A percentile compares a stretch with the other conserved stretches of the same genome.
Evolutionary conservation across 139 green algal genomes (phyloP).

Genomic region (Mesotaenium endlicherianum): DNA sequence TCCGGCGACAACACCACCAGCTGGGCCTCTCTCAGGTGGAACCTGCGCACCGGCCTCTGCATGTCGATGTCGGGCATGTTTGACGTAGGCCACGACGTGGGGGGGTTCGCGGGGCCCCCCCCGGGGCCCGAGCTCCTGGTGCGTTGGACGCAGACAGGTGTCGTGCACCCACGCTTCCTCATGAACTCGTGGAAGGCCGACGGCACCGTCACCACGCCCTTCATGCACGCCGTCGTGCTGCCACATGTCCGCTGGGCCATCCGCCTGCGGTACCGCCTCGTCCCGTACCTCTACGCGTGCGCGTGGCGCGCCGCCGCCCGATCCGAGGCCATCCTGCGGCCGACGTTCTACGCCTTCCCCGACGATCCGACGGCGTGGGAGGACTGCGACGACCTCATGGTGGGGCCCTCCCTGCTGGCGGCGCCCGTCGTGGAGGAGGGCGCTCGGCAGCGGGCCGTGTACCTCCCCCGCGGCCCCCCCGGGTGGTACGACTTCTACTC

Average conservation of each 20-base stretch:
- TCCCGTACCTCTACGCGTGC: conserved; percentile 34
- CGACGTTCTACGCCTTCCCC: conserved; percentile 23
- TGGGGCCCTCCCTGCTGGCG: conserved; percentile 17
- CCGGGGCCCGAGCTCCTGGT: conserved; percentile 37
- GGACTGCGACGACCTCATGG: conserved; percentile 26
- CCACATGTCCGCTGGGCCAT: conserved; percentile 26
- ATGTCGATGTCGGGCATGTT: conserved; percentile 26
- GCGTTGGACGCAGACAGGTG: conserved; percentile 29
- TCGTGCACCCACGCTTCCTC: conserved; percentile 38
- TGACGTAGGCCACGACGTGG: conserved; percentile 43
- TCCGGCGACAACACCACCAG: conserved; percentile 43
- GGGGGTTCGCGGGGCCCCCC: conserved; percentile 30
- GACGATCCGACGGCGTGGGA: conserved; percentile 6
- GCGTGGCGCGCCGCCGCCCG: neutral
- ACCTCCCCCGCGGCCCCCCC: conserved; percentile 1
- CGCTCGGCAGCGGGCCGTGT: conserved; percentile 10
- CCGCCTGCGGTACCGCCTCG: conserved; percentile 32
- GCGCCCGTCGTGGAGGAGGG: conserved; percentile 20
- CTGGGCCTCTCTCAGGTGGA: conserved; percentile 28
- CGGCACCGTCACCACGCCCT: conserved; percentile 33
- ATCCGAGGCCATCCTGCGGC: conserved; percentile 20
- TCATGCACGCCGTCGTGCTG: conserved; percentile 15
- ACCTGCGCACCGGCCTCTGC: conserved; percentile 21
- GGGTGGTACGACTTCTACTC: conserved; percentile 41
- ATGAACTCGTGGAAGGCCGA: conserved; percentile 44